Evolutionary conservation across 805 yeast genomes (phyloP), one percentile per base, ranked within the genome.

Genomic region (Hanseniaspora taiwanica): DNA sequence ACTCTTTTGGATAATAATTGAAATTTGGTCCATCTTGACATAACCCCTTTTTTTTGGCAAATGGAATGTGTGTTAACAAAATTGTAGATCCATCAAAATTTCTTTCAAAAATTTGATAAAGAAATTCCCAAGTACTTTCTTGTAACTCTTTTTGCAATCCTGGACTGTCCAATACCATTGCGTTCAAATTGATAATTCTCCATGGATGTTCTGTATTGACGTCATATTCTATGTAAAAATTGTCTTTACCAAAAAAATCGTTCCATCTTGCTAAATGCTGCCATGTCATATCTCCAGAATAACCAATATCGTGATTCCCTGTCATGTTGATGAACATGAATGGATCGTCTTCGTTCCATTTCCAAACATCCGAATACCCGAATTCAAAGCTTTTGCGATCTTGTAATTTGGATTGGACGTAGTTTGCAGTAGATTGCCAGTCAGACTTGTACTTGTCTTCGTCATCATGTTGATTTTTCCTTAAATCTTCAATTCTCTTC

Each of bases 231-330:
- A 81, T 73, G 63, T 83, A 84, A 55, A 68, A 89, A 59, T 89
- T 89, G 51, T 85, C 84, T 49, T 76, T 74, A 25, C 98, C 98
- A 60, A 81, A 91, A 21, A 81, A 62, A 31, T 64, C 63, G 40
- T 68, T 69, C 62, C 76, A 91, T 48, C 98, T 67, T 1, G 83
- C 74, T 76, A 85, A 74, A 52, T 93, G 94, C 52, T 84, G 96
- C 64, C 78, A 76, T 0, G 95, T 86, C 32, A 93, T 84, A 59
- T 91, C 98, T 1, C 97, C 97, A 37, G 82, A 74, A 56, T 91
- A 89, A 0, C 98, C 98, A 37, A 89, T 77, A 57, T 91, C 98
- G 56, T 91, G 98, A 56, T 91, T 91, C 2, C 98, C 98, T 1
- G 94, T 78, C 36, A 91, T 64, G 56, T 91, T 91, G 45, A 85